These are phyloP conservation scores for Alternaria burnsii DNA, from an alignment of 2,329 filamentous ascomycete species.

Conservation along the genomic window DNA sequence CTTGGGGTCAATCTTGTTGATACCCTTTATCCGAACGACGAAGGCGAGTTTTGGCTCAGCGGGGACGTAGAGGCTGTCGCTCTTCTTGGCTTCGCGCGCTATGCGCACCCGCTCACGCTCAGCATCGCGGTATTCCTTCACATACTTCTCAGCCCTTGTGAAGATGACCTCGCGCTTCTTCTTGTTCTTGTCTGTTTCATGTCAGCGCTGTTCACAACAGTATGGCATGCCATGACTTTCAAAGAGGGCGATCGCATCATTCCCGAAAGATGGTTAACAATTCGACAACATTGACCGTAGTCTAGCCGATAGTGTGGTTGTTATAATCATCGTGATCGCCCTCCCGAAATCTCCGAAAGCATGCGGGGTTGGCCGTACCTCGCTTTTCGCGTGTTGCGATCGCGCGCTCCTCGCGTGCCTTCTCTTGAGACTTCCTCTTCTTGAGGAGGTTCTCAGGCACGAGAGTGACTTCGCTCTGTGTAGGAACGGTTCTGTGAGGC, in stretches of 20 bases:
- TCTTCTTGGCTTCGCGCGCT: slow-evolving; percentile 85
- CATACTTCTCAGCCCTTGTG: slow-evolving; percentile 99
- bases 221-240: slow-evolving; percentile 27
- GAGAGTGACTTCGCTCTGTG: slow-evolving; percentile 86
- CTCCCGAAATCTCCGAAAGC: slow-evolving; percentile 29
- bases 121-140: slow-evolving; percentile 98
- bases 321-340: slow-evolving; percentile 79
- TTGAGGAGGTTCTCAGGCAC: slow-evolving; percentile 99
- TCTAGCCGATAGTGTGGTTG: slow-evolving; percentile 90
- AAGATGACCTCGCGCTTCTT: slow-evolving; percentile 99
- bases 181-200: slow-evolving; percentile 81
- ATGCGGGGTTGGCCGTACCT: slow-evolving; percentile 68
- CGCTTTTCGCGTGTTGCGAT: slow-evolving; percentile 86
- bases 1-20: slow-evolving; percentile 99
- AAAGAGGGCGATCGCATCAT: slow-evolving; percentile 67
- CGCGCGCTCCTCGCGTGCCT: slow-evolving; percentile 89
- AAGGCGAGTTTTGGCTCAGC: slow-evolving; percentile 97
- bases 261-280: slow-evolving; percentile 99
- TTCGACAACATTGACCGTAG: slow-evolving; percentile 95
- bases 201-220: slow-evolving; percentile 42
- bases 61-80: slow-evolving; percentile 92
- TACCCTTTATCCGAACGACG: slow-evolving; percentile 99
- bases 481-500: slow-evolving; percentile 80
- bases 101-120: slow-evolving; percentile 99
- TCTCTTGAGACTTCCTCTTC: slow-evolving; percentile 99